Conservation (phyloP, 2,329 filamentous ascomycete species). For the Clonostachys chloroleuca region DNA sequence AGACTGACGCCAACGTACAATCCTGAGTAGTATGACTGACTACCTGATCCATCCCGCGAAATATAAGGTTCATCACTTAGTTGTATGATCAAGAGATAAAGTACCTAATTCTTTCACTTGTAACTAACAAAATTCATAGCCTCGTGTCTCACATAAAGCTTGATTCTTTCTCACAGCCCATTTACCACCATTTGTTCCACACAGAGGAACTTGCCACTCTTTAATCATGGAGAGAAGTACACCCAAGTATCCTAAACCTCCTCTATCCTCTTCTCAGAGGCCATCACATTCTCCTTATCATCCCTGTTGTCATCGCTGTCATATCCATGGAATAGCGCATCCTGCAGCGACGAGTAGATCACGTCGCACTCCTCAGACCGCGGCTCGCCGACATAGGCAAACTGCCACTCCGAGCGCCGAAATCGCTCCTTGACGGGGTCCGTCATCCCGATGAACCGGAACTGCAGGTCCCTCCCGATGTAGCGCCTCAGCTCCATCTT, state of each 20-base stretch:
- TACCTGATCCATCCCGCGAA: too few species aligned
- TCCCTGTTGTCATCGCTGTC: conserved; percentile 3
- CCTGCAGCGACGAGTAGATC: conserved; percentile 9
- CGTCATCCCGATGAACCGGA: conserved; percentile 43
- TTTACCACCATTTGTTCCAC: too few species aligned
- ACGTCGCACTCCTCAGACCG: conserved; percentile 8
- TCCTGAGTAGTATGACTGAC: too few species aligned
- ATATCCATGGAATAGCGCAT: conserved; percentile 8
- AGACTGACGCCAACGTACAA: too few species aligned
- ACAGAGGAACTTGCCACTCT: too few species aligned
- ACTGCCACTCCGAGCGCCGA: conserved; percentile 27
- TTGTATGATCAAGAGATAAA: too few species aligned
- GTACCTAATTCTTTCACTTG: too few species aligned
- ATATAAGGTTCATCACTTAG: too few species aligned
- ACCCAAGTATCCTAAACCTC: background rate
- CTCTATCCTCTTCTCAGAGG: background rate
- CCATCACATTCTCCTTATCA: background rate
- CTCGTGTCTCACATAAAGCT: too few species aligned
- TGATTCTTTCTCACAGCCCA: too few species aligned
- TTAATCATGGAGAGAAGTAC: background rate
- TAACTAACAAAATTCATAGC: too few species aligned
- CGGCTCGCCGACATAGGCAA: conserved; percentile 19
- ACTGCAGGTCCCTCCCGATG: conserved; percentile 35
- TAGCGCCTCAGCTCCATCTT: conserved; percentile 42
- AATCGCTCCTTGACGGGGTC: conserved; percentile 32